phyloP scores from a whole-genome alignment of 2,329 filamentous ascomycete genomes.

The Ophiostoma ips region DNA sequence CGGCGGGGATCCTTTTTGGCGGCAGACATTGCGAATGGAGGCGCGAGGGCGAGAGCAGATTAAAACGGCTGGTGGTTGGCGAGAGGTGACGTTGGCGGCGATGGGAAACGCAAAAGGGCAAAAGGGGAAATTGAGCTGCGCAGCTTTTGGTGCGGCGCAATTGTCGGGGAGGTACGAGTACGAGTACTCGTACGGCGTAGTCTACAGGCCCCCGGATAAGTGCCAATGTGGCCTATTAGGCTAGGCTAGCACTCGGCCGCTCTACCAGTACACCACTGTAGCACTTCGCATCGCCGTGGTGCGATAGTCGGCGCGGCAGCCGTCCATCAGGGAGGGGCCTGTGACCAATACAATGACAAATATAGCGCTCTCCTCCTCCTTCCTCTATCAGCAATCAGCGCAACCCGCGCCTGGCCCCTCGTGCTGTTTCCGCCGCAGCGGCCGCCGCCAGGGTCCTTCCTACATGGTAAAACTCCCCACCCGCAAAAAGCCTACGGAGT shows the following conservation, averaged over 20 bases:
- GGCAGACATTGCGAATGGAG: conserved; percentile 8
- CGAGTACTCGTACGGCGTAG: background rate
- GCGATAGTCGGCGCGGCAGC: background rate
- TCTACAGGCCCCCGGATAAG: background rate
- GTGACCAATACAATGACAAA: conserved; percentile 8
- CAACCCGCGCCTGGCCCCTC: background rate
- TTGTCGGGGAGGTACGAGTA: too few relatives aligned
- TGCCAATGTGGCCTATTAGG: too few relatives aligned
- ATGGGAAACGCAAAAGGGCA: background rate
- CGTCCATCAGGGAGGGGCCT: background rate
- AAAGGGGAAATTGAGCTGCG: conserved; percentile 1
- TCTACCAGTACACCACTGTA: too few relatives aligned
- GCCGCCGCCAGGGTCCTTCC: conserved; percentile 1
- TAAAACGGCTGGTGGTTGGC: background rate
- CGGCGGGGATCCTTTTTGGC: conserved; percentile 13
- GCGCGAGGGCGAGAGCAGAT: background rate
- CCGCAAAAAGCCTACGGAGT: background rate
- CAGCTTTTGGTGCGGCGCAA: background rate
- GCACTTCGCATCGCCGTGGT: too few relatives aligned
- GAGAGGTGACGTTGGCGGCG: background rate
- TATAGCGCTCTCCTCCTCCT: conserved; percentile 5
- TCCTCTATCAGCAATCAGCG: too few relatives aligned
- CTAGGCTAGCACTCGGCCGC: too few relatives aligned
- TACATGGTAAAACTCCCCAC: conserved; percentile 3
- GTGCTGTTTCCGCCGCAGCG: background rate